Percentiles rank a stretch among this genome's conserved stretches.
Evolutionary conservation across 768 basidiomycete genomes (phyloP).

Genomic region (Cyclocybe cylindracea): DNA sequence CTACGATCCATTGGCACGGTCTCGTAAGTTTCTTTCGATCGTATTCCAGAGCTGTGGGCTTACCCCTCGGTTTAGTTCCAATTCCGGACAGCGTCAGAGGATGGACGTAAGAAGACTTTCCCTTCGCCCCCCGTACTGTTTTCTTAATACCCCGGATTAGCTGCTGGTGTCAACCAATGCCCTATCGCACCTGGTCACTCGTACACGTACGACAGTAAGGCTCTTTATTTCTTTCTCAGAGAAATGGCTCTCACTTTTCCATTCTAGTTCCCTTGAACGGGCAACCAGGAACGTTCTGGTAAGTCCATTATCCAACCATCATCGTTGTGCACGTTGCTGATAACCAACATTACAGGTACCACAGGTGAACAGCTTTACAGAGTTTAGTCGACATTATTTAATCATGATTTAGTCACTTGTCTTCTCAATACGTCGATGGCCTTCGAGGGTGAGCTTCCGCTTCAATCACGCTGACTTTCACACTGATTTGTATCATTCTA

Average conservation of each 20-base stretch:
- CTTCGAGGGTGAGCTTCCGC: slow-evolving; percentile 12
- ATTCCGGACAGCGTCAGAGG: slow-evolving; percentile 42
- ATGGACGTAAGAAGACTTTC: slow-evolving; percentile 32
- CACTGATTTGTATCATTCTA: slow-evolving; percentile 16
- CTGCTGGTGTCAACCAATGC: slow-evolving; percentile 30
- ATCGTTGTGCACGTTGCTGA: neutral
- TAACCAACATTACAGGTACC: slow-evolving; percentile 8
- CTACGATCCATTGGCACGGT: slow-evolving; percentile 34
- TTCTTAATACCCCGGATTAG: slow-evolving; percentile 21
- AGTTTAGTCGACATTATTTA: neutral
- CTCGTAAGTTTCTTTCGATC: slow-evolving; percentile 17
- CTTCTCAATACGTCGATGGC: slow-evolving; percentile 22
- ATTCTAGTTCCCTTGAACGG: slow-evolving; percentile 17
- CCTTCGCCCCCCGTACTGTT: neutral
- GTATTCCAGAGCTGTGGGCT: neutral
- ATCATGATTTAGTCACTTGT: slow-evolving; percentile 12
- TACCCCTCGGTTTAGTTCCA: slow-evolving; percentile 32
- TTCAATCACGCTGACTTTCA: neutral
- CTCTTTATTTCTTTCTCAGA: neutral
- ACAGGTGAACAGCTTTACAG: slow-evolving; percentile 2
- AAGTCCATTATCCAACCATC: neutral
- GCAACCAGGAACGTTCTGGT: slow-evolving; percentile 36
- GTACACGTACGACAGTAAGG: slow-evolving; percentile 25
- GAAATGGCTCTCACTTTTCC: neutral
- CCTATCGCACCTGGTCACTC: slow-evolving; percentile 28